These are phyloP conservation scores for Camillea tinctor DNA, from an alignment of 2,329 filamentous ascomycete genomes.

Conservation along the genomic window DNA sequence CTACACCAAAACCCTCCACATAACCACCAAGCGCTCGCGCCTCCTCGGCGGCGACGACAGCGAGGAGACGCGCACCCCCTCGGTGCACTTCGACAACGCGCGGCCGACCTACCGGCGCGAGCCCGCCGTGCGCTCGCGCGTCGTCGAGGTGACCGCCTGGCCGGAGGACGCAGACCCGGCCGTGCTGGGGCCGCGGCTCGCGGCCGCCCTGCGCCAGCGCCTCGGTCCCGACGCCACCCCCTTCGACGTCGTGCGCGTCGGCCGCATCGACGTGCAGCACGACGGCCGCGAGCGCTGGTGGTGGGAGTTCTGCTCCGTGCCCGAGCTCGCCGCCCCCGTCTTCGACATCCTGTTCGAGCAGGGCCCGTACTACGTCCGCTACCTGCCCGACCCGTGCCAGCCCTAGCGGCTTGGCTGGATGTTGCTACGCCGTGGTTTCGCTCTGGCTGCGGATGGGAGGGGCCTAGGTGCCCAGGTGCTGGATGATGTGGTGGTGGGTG, in stretches of 20 bases:
- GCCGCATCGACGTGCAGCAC: not conserved
- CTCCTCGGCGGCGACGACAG: no score
- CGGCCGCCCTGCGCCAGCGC: not conserved
- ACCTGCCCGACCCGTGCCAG: not conserved
- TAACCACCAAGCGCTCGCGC: not conserved
- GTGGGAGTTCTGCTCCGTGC: not conserved
- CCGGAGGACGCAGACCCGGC: not conserved
- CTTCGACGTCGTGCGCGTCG: not conserved
- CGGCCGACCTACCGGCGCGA: not conserved
- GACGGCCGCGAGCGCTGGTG: not conserved
- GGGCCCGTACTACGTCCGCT: not conserved
- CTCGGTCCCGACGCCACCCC: no score
- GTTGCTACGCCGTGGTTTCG: no score
- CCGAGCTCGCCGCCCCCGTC: not conserved
- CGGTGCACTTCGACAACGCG: not conserved
- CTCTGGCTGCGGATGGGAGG: no score
- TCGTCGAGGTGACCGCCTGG: not conserved
- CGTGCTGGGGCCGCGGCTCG: not conserved
- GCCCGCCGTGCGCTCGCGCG: not conserved
- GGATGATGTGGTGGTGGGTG: no score
- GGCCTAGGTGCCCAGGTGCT: no score
- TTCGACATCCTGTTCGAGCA: not conserved
- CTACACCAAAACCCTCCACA: not conserved
- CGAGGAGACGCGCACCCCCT: not conserved
- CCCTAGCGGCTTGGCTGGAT: no score